Conservation (phyloP, 1,284 basidiomycete genomes). For the Fomitopsis palustris region DNA sequence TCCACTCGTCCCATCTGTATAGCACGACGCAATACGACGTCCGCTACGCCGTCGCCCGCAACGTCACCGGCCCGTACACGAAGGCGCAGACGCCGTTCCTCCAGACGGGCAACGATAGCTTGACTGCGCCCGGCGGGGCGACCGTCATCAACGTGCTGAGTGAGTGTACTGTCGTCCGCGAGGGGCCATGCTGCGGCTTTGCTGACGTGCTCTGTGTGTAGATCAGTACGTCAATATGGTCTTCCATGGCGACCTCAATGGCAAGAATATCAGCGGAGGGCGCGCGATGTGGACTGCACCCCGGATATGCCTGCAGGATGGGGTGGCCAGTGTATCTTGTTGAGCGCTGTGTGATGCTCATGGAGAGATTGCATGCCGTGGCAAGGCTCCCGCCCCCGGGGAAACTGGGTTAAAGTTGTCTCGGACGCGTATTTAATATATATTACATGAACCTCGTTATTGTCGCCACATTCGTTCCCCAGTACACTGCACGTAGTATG, state of each 20-base stretch:
- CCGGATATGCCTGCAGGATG: neutral
- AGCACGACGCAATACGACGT: slow-evolving; percentile 18
- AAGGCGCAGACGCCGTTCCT: slow-evolving; percentile 11
- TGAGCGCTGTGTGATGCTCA: too few relatives aligned
- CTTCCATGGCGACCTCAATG: slow-evolving; percentile 7
- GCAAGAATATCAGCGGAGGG: neutral
- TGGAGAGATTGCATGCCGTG: too few relatives aligned
- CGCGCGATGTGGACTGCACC: slow-evolving; percentile 4
- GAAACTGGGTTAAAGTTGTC: too few relatives aligned
- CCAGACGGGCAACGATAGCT: neutral
- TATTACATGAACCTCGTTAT: too few relatives aligned
- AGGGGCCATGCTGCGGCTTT: too few relatives aligned
- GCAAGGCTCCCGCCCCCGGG: too few relatives aligned
- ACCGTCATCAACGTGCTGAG: slow-evolving; percentile 5
- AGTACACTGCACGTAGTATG: too few relatives aligned
- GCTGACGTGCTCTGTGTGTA: neutral
- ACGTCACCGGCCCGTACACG: slow-evolving; percentile 20
- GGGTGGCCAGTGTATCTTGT: slow-evolving; percentile 1
- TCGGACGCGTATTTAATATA: too few relatives aligned
- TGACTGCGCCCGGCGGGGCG: slow-evolving; percentile 2
- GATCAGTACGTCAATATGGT: slow-evolving; percentile 6
- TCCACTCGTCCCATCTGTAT: slow-evolving; percentile 21
- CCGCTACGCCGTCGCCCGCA: slow-evolving; percentile 18
- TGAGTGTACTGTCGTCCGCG: neutral
- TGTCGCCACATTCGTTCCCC: too few relatives aligned